Evolutionary conservation across 768 basidiomycete species (phyloP), one percentile per base, ranked within the genome.

Genomic region (Pisolithus tinctorius): DNA sequence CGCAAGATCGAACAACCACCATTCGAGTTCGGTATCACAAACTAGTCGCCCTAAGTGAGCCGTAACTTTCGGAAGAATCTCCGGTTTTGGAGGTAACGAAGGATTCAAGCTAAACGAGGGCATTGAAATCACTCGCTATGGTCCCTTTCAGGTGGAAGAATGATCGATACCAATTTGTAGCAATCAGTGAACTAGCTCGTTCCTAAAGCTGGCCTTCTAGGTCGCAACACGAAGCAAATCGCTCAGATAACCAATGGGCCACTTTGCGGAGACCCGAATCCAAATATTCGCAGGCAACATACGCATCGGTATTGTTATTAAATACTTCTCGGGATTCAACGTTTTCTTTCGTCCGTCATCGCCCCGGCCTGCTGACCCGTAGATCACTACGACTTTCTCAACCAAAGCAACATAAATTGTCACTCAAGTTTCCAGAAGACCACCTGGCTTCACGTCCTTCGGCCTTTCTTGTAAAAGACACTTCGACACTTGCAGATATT

Each of bases 211-310:
- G 50, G 55, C 7, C 39, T 63, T 30, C 43, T 58, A 26, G 60
- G 58, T 20, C 45, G 50, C 6, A 30, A 44, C 30, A 14, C 39
- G 11, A 49, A 58, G 26, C 55, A 60, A 36, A n/a, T 16, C 2
- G 46, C 52, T 1, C 39, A 54, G 0, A 31, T 63, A 4, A 63
- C 50, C 62, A 62, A 10, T 63, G 59, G 59, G 6, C 6, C 62
- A 58, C 43, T 63, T 55, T 45, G 48, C 48, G 4, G 60, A 63
- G 25, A 47, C 48, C 1, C 60, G 62, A 17, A 46, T 63, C 30
- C 36, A 49, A 4, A 10, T 0, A 0, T 44, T 51, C 2, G 45
- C 31, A 34, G 36, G 6, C 25, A 36, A 6, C 31, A 47, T 36
- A 41, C 20, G 20, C 17, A 13, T 25, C 11, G 31, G 45, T 11